Conservation (phyloP, 2,329 filamentous ascomycete species). For the Phyllosticta citriasiana region DNA sequence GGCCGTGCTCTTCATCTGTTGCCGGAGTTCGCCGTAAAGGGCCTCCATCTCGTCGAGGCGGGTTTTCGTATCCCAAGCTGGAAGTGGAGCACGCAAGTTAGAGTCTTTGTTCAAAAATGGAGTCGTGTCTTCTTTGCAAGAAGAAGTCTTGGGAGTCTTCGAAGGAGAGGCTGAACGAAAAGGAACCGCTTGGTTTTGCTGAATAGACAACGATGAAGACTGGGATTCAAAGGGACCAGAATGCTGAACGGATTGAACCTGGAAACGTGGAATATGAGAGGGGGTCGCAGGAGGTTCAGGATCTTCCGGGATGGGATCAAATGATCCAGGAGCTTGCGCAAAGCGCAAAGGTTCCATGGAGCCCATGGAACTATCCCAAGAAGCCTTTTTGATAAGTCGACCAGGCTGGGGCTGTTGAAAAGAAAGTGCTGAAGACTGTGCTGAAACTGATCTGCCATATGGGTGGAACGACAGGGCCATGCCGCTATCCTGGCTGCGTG, state of each 20-base stretch:
- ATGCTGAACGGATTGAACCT: conserved; percentile 2
- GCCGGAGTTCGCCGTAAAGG: conserved; percentile 61
- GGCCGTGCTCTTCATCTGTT: conserved; percentile 60
- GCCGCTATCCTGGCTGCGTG: not conserved
- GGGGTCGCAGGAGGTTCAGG: conserved; percentile 7
- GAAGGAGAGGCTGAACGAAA: not conserved
- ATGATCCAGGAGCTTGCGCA: not conserved
- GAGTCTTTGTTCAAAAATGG: conserved; percentile 62
- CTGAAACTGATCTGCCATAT: not conserved
- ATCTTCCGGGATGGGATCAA: conserved; percentile 7
- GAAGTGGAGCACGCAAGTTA: conserved; percentile 46
- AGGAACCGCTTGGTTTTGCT: not conserved
- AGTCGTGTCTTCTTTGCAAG: conserved; percentile 6
- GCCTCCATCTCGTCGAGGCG: conserved; percentile 67
- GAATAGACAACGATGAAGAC: conserved; percentile 9
- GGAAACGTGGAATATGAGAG: conserved; percentile 7
- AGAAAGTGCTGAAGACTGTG: not conserved
- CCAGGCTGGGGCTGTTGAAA: not conserved
- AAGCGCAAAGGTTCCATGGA: not conserved
- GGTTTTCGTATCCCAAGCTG: conserved; percentile 72
- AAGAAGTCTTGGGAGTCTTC: conserved; percentile 1
- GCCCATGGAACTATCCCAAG: not conserved
- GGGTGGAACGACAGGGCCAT: not conserved
- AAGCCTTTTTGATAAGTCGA: not conserved
- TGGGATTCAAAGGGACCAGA: conserved; percentile 13